These are phyloP conservation scores for Cladorrhinum samala DNA, from an alignment of 495 filamentous ascomycete genomes.

Conservation along the genomic window DNA sequence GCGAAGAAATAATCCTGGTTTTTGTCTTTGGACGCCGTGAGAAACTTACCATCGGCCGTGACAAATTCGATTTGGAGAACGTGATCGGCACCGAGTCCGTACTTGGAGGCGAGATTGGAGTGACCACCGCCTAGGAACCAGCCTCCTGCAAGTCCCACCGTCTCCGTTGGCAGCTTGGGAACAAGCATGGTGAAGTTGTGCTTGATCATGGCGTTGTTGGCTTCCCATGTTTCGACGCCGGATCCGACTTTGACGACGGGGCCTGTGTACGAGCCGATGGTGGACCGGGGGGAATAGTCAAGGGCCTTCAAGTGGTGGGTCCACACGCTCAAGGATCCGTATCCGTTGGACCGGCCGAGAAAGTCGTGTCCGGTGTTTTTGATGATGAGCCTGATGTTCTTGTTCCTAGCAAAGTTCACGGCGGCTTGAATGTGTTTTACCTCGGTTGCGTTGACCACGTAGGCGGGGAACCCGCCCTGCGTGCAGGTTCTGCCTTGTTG, in stretches of 20 bases:
- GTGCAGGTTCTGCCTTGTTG: conserved; percentile 1
- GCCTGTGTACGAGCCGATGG: conserved; percentile 8
- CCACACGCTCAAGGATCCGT: conserved; percentile 13
- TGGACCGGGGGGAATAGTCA: conserved; percentile 3
- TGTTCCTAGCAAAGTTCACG: conserved; percentile 47
- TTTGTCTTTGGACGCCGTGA: conserved; percentile 33
- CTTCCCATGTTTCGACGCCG: conserved; percentile 7
- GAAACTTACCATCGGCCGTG: conserved; percentile 35
- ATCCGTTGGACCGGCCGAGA: conserved; percentile 12
- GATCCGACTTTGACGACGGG: conserved; percentile 7
- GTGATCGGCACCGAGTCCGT: conserved; percentile 40
- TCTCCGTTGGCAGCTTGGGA: conserved; percentile 20
- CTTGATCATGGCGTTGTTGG: conserved; percentile 11
- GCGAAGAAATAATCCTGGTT: conserved; percentile 47
- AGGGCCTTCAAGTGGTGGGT: conserved; percentile 7
- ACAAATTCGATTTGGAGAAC: conserved; percentile 40
- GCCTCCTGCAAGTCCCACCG: conserved; percentile 25
- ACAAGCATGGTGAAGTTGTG: conserved; percentile 19
- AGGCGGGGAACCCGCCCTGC: conserved; percentile 34
- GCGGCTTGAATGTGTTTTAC: conserved; percentile 41
- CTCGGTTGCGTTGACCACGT: conserved; percentile 44
- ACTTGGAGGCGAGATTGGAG: conserved; percentile 19
- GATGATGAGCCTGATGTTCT: conserved; percentile 27
- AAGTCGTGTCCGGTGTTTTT: conserved; percentile 13
- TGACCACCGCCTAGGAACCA: conserved; percentile 42